These are phyloP conservation scores for Naganishia friedmannii DNA, from an alignment of 768 basidiomycete genomes.

Conservation along the genomic window DNA sequence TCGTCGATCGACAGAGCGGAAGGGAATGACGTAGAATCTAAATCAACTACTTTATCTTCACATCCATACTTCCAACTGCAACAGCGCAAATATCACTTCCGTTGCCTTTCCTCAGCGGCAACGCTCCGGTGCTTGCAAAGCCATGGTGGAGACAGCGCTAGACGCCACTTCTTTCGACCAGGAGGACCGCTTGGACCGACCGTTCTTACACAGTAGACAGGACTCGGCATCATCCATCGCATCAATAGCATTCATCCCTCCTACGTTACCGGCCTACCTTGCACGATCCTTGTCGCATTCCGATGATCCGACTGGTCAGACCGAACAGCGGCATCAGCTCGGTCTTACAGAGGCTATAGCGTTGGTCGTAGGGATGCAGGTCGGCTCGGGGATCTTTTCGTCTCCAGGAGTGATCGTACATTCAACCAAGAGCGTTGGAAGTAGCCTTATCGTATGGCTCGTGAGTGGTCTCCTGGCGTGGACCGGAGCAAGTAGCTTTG, in stretches of 20 bases:
- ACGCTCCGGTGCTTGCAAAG: background rate
- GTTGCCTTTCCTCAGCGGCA: background rate
- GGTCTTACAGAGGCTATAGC: conserved; percentile 65
- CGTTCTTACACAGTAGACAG: background rate
- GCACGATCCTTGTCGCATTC: conserved; percentile 1
- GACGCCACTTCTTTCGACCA: background rate
- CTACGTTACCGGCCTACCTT: conserved; percentile 11
- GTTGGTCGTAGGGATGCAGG: conserved; percentile 77
- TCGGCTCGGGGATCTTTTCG: conserved; percentile 91
- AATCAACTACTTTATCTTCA: background rate
- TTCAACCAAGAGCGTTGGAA: conserved; percentile 82
- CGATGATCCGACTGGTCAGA: conserved; percentile 3
- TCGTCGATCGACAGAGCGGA: background rate
- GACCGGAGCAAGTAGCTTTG: conserved; percentile 80
- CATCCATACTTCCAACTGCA: too few relatives aligned
- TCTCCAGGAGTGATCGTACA: conserved; percentile 89
- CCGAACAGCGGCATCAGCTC: conserved; percentile 18
- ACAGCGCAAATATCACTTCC: background rate
- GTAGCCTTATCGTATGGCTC: conserved; percentile 81
- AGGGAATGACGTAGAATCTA: background rate
- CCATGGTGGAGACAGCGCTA: background rate
- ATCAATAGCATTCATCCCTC: conserved; percentile 5
- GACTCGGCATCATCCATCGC: conserved; percentile 1
- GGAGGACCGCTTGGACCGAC: background rate
- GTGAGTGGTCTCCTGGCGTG: conserved; percentile 78